Base-by-base conservation (phyloP, 768 basidiomycete genomes). In the Termitomyces sp. region DNA sequence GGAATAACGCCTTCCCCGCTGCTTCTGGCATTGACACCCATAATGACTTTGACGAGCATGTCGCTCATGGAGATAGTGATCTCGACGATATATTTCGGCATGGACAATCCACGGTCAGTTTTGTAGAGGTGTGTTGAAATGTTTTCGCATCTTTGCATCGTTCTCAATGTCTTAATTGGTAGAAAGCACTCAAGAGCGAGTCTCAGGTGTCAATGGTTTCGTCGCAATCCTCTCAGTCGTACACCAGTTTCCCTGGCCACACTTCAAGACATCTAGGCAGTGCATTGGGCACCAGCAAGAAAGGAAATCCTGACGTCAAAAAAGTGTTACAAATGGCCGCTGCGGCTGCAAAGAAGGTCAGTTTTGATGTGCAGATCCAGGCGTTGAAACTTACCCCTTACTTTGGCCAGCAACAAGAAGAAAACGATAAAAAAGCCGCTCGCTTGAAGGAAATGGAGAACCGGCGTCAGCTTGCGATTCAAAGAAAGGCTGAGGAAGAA, bases 321-420 rank as follows among this genome's bases (percentile, higher is more conserved):
- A 91, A 88, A 58, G 78, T 79, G 52, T 70, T 94, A 35, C 90
- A 92, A 68, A 81, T 88, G 62, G 93, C 94, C 16, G 90, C 92
- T 0, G 84, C 83, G 18, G 91, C 86, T 2, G 93, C 92, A 3
- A 96, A 93, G 79, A 96, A 90, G 88, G 95, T 94, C 18, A n/a
- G 78, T 68, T 32, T 13, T 44, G 28, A 20, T 32, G 6, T 33
- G 18, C 40, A 33, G 13, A 20, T 22, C 12, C 11, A 42, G 28
- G 4, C n/a, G 3, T 33, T 3, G 7, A 55, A 20, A 38, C 49
- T 53, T 20, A 48, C 39, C 24, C 51, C 62, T 45, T 20, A 35
- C 28, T 58, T 65, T 42, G 66, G 61, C 52, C 55, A 97, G 96
- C 92, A 96, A 81, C 91, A 96, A 79, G 92, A 91, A 65, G 91